Evolutionary conservation across 495 filamentous ascomycete genomes (phyloP), one percentile per base, ranked within the genome.

Genomic region (Immersiella caudata): DNA sequence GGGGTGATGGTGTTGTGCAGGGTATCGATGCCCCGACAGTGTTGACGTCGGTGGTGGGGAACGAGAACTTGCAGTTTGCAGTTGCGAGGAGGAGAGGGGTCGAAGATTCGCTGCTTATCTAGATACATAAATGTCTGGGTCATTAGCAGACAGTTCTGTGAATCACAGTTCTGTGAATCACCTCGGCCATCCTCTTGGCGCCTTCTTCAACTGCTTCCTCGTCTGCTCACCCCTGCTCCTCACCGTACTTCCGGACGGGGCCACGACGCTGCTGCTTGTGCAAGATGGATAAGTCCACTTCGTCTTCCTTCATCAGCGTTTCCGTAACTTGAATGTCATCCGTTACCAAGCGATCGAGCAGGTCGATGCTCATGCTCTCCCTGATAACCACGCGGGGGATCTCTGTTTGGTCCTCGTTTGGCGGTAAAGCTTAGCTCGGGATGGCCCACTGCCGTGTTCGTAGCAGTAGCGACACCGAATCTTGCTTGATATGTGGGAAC

Each of bases 371-470:
- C 86, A 93, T 89, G 69, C 79, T 85, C 79, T 91, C 89, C 20
- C 90, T 80, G 11, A 93, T 79, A 1, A 91, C 90, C 11, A 92
- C 83, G 4, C 90, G 79, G 66, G 92, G 72, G 67, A 92, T 92
- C 75, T 92, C 90, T 2, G 82, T 90, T 26, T 83, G 79, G 4
- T 87, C 81, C 70, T 86, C 85, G 29, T 79, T 82, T 5, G 90
- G 90, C 20, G 90, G 89, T 7, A 92, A 79, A 3, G 88, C 84
- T 71, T 92, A 92, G 79, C 91, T 91, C 27, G 89, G 90, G 68
- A 93, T 88, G 68, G 92, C 91, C 78, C 91, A 92, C 75, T 91
- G 89, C 65, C 88, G 88, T 6, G 85, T 86, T 18, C 90, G 81
- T 69, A 92, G 71, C 27, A 92, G 75, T 1, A 89, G 84, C 36